These are phyloP conservation scores for Cercospora sesami DNA, from an alignment of 2,329 filamentous ascomycete genomes.

Conservation along the genomic window DNA sequence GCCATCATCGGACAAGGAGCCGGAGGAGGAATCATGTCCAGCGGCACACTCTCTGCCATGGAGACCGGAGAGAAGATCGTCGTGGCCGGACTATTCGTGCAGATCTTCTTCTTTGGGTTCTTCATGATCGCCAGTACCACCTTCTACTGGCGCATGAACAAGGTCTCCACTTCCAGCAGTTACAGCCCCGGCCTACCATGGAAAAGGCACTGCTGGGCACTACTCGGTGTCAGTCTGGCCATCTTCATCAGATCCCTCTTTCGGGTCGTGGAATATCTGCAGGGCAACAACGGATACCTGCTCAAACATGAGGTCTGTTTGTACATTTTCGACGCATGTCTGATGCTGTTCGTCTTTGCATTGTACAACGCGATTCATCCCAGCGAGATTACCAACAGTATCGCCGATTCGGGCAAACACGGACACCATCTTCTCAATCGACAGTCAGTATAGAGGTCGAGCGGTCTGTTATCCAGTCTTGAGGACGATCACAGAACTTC, in stretches of 20 bases:
- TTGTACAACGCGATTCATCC: conserved; percentile 13
- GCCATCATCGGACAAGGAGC: conserved; percentile 49
- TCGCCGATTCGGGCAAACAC: not conserved
- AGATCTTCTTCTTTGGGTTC: conserved; percentile 53
- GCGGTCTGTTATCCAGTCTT: not conserved
- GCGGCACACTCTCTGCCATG: conserved; percentile 27
- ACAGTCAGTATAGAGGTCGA: not conserved
- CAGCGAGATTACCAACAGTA: conserved; percentile 1
- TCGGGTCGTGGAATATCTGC: conserved; percentile 51
- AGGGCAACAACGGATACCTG: conserved; percentile 49
- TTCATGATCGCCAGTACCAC: conserved; percentile 44
- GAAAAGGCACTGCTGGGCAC: conserved; percentile 42
- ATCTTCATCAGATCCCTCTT: conserved; percentile 54
- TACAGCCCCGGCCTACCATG: conserved; percentile 23
- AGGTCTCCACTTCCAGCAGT: conserved; percentile 13
- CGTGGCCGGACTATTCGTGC: conserved; percentile 52
- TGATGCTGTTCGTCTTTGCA: conserved; percentile 14
- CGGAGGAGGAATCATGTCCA: conserved; percentile 10
- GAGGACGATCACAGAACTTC: not conserved
- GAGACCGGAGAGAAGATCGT: conserved; percentile 46
- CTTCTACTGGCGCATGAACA: conserved; percentile 35
- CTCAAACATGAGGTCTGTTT: conserved; percentile 39
- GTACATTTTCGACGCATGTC: conserved; percentile 22
- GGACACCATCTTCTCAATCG: not conserved
- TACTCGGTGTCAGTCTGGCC: conserved; percentile 48